Evolutionary conservation across 2,329 filamentous ascomycete species (phyloP), one percentile per base, ranked within the genome.

Genomic region (Fusarium denticulatum): DNA sequence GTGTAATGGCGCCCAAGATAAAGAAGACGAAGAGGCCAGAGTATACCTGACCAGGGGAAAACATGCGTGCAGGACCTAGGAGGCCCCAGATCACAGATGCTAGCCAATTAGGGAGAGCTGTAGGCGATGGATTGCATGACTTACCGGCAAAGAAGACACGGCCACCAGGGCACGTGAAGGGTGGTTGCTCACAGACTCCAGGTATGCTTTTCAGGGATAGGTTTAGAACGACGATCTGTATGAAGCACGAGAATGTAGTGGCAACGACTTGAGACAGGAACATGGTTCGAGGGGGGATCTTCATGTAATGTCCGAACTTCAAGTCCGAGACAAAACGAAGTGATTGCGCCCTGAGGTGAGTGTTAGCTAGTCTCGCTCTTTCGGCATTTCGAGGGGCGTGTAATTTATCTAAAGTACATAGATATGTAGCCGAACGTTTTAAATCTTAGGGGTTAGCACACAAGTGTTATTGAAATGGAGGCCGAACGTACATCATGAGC

Each of bases 241-340:
- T 88, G 70, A 93, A 87, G 80, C 89, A 92, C 1, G 90, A 90
- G 77, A 92, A 86, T 1, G 91, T 88, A 0, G 90, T 92, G 13
- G 91, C 90, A 4, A 91, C 87, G 8, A 92, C 86, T 79, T 93
- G 91, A 9, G 87, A 86, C 81, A 88, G 85, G 81, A 93, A 93
- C 83, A 92, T 91, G 22, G 89, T 91, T 24, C 89, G 85, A 20
- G 90, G 91, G 0, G 91, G 91, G 15, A 90, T 89, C 80, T 90
- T 90, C 90, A 94, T 93, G 83, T 94, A 94, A 78, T 93, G 92
- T 10, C 89, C 91, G 49, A 92, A 89, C 77, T 93, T 93, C 71
- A 93, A 84, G 76, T 93, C 91, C 13, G 88, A 85, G 16, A 90
- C 85, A 77, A 93, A 93, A 73, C 85, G 87, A 42, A 93, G 85